A percentile compares a stretch with the other conserved stretches of the same genome.
phyloP scores from a whole-genome alignment of 2,329 filamentous ascomycete genomes.

The Aspergillus hortae region DNA sequence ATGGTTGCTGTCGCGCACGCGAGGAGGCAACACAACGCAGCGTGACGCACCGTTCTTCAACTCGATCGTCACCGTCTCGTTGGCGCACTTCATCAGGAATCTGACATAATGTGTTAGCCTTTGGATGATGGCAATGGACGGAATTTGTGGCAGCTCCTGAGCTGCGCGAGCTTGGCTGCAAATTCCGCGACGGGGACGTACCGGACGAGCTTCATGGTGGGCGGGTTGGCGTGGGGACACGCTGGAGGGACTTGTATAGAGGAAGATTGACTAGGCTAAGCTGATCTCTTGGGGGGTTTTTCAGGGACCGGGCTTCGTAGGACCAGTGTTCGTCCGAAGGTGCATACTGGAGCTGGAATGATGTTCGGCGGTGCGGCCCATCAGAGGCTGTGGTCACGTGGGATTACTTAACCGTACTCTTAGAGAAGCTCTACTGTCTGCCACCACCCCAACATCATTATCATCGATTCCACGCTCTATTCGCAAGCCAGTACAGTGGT shows the following conservation, averaged over 20 bases:
- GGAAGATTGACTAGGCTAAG: neutral
- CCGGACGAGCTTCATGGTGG: constrained; percentile 95
- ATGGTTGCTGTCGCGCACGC: neutral
- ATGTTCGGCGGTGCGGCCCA: constrained; percentile 8
- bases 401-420: no score
- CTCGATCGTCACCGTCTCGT: constrained; percentile 97
- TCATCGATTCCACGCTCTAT: neutral
- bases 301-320: neutral
- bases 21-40: neutral
- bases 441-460: neutral
- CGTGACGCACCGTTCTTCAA: constrained; percentile 80
- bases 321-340: neutral
- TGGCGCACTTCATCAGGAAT: constrained; percentile 98
- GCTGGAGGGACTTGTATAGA: neutral
- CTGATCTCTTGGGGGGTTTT: neutral
- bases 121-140: neutral
- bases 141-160: neutral
- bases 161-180: neutral
- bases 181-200: constrained; percentile 48
- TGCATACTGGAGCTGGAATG: neutral
- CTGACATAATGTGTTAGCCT: constrained; percentile 46
- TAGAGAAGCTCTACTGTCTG: neutral
- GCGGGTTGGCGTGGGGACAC: neutral
- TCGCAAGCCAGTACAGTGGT: constrained; percentile 8
- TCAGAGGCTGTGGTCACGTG: constrained; percentile 9